Evolutionary conservation across 2,329 filamentous ascomycete genomes (phyloP), one percentile per base, ranked within the genome.

Genomic region (Pestalotiopsis sp.): DNA sequence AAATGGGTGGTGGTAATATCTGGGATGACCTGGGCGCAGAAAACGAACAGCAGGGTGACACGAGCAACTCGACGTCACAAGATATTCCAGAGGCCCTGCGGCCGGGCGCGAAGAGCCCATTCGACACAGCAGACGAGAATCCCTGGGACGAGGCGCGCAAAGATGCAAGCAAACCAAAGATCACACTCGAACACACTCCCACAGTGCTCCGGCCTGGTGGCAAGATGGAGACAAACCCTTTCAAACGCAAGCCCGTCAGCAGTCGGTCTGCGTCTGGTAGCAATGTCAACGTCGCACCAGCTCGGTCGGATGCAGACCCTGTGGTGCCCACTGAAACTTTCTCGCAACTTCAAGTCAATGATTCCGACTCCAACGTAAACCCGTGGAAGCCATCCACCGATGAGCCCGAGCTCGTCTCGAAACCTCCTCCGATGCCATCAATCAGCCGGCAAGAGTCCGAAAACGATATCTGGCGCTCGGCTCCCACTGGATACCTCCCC

Each of bases 141-240:
- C 78, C 79, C 1, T 82, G 81, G 81, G 72, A 74, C 1, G 74
- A 80, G n/a, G 64, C 63, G 20, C 67, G 69, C 25, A 70, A 66
- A 27, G 68, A 64, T 11, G 23, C 38, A 7, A 13, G 17, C 17
- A 56, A 56, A 60, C n/a, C 74, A 3, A 70, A 68, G 20, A 65
- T 69, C 31, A 72, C 74, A 17, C 66, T 70, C 17, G 69, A 74
- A n/a, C 70, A 74, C n/a, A 74, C 79, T 31, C 80, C 79, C 2
- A 73, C 73, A 14, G 70, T 76, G 7, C 71, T 82, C 49, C 73
- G 75, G 59, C 80, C 78, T 0, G 78, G 77, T 23, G 77, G 74
- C 9, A 77, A 78, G 49, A 72, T 75, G 31, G 81, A 85, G 68
- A 87, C 86, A 23, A 89, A 89, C 66, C 87, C 87, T 0, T 89